Evolutionary conservation across 306 rosid genomes (phyloP).

Genomic region (Oxytropis ochrocephala): DNA sequence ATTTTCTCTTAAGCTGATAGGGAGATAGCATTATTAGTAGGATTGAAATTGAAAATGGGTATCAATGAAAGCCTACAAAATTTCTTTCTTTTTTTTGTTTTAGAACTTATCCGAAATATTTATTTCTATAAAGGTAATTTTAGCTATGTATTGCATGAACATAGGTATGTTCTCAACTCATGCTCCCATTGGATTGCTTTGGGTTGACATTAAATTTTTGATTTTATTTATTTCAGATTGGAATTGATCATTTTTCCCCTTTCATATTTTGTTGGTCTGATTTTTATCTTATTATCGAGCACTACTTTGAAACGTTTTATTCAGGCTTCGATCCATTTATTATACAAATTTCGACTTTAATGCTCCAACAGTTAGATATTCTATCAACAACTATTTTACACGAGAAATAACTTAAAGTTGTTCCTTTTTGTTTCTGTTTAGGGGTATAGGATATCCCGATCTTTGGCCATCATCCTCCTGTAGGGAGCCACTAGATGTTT

Average conservation of each 20-base stretch:
- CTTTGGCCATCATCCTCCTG: slow-evolving; percentile 93
- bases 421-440: slow-evolving; percentile 22
- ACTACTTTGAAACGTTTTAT: neutral
- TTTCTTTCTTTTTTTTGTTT: neutral
- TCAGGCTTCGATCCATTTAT: neutral
- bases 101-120: neutral
- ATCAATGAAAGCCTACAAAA: neutral
- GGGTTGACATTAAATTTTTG: neutral
- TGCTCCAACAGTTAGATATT: neutral
- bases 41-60: neutral
- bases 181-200: neutral
- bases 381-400: neutral
- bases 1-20: slow-evolving; percentile 14
- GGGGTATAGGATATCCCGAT: slow-evolving; percentile 94
- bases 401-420: neutral
- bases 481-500: slow-evolving; percentile 83
- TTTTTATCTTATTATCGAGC: neutral
- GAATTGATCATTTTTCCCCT: neutral
- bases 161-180: neutral
- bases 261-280: neutral
- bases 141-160: neutral
- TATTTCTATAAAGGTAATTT: neutral
- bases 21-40: neutral
- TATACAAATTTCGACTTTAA: neutral
- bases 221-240: neutral